These are phyloP conservation scores for Fraxinus anomala DNA, from an alignment of 257 asterid genomes.

Conservation along the genomic window DNA sequence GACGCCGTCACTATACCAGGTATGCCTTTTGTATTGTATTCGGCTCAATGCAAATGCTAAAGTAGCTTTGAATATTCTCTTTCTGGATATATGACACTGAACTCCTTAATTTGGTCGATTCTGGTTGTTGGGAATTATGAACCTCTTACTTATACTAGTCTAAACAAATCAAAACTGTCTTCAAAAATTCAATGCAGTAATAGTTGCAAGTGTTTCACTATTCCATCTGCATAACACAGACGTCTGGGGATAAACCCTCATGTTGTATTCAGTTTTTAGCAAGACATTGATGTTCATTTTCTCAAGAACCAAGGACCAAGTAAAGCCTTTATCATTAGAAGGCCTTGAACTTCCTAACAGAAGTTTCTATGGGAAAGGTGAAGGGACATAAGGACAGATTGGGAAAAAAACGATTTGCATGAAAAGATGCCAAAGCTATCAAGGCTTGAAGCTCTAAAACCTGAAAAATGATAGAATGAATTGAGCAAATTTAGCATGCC, in stretches of 20 bases:
- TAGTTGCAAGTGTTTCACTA: background rate
- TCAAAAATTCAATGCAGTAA: background rate
- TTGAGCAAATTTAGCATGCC: background rate
- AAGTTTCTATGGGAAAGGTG: background rate
- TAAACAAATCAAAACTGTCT: background rate
- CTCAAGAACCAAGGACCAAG: background rate
- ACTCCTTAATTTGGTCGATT: conserved; percentile 13
- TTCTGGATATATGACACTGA: conserved; percentile 10
- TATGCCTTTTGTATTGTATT: conserved; percentile 31
- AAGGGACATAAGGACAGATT: background rate
- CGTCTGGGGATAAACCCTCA: background rate
- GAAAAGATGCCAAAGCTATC: background rate
- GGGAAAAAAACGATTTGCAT: background rate
- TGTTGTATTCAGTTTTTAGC: background rate
- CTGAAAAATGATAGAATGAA: background rate
- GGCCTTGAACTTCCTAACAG: background rate
- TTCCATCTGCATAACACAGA: background rate
- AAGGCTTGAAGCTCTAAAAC: background rate
- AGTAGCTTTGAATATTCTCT: conserved; percentile 10
- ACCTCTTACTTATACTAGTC: background rate
- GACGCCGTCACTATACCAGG: conserved; percentile 76
- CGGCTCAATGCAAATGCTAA: conserved; percentile 14
- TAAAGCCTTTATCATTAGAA: background rate
- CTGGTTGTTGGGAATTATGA: conserved; percentile 3
- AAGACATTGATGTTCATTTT: background rate